A percentile compares a stretch with the other conserved stretches of the same genome.
Evolutionary conservation across 2,329 filamentous ascomycete species (phyloP).

Genomic region (Botryotinia narcissicola): DNA sequence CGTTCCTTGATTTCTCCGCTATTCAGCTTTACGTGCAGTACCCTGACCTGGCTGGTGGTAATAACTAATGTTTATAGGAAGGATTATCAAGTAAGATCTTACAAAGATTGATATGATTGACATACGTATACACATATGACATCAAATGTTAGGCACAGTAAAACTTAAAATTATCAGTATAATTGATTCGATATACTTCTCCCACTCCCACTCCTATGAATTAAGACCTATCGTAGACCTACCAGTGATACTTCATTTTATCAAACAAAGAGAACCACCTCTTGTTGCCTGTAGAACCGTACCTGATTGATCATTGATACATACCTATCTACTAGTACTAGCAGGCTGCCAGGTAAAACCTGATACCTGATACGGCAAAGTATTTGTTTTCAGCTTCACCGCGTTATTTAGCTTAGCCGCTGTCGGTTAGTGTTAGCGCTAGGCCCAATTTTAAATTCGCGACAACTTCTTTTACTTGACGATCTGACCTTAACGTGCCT

Average conservation of each 20-base stretch:
- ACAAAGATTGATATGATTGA: background rate
- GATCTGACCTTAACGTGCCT: constrained; percentile 12
- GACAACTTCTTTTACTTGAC: constrained; percentile 20
- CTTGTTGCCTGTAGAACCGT: background rate
- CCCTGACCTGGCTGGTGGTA: background rate
- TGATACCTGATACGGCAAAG: background rate
- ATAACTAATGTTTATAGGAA: background rate
- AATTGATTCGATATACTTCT: background rate
- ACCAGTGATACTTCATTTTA: background rate
- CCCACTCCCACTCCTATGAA: too few relatives aligned
- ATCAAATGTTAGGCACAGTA: background rate
- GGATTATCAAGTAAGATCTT: background rate
- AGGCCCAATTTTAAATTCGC: constrained; percentile 19
- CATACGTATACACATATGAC: background rate
- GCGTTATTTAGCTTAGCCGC: constrained; percentile 8
- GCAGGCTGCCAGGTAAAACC: background rate
- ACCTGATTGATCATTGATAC: background rate
- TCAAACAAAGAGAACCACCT: background rate
- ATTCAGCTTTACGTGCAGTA: background rate
- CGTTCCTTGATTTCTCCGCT: background rate
- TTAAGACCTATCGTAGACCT: background rate
- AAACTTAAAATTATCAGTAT: background rate
- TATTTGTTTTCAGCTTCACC: constrained; percentile 8
- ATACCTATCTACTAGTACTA: too few relatives aligned
- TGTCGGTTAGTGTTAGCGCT: constrained; percentile 20